phyloP scores from a whole-genome alignment of 2,329 filamentous ascomycete genomes.

The Cercospora janseana region DNA sequence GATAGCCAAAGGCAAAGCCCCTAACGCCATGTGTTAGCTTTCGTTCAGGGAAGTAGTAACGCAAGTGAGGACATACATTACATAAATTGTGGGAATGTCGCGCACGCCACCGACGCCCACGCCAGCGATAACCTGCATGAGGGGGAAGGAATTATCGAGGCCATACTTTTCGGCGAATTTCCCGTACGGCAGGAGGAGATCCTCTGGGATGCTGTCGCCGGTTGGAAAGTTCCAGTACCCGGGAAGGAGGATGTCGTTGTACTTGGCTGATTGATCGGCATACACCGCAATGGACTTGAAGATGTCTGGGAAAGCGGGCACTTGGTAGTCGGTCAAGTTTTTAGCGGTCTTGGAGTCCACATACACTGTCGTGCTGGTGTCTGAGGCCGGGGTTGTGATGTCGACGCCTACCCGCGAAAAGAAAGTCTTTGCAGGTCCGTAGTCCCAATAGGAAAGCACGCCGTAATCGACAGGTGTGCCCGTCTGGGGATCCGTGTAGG shows the following conservation, averaged over 20 bases:
- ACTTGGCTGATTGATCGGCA: slow-evolving; percentile 5
- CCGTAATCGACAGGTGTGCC: slow-evolving; percentile 14
- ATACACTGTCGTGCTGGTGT: not conserved
- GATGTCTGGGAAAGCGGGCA: not conserved
- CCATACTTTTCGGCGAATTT: slow-evolving; percentile 16
- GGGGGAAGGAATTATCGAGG: slow-evolving; percentile 1
- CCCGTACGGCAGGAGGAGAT: slow-evolving; percentile 11
- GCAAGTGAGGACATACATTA: slow-evolving; percentile 8
- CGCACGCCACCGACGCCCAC: slow-evolving; percentile 11
- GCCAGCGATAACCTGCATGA: slow-evolving; percentile 5
- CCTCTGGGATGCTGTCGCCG: slow-evolving; percentile 7
- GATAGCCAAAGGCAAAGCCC: slow-evolving; percentile 5
- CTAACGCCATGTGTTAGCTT: not conserved
- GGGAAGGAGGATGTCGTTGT: slow-evolving; percentile 12
- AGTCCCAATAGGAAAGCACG: slow-evolving; percentile 13
- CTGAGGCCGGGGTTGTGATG: not conserved
- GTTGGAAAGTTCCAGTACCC: slow-evolving; percentile 19
- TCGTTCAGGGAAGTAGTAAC: no score
- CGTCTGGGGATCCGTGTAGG: slow-evolving; percentile 3
- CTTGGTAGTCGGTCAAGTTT: slow-evolving; percentile 1
- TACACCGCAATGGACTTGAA: not conserved
- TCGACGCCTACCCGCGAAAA: slow-evolving; percentile 6
- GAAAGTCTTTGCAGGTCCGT: slow-evolving; percentile 5
- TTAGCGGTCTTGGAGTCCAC: slow-evolving; percentile 7
- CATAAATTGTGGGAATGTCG: slow-evolving; percentile 8